Evolutionary conservation across 2,329 filamentous ascomycete genomes (phyloP), one percentile per base, ranked within the genome.

Genomic region (Triangularia setosa): DNA sequence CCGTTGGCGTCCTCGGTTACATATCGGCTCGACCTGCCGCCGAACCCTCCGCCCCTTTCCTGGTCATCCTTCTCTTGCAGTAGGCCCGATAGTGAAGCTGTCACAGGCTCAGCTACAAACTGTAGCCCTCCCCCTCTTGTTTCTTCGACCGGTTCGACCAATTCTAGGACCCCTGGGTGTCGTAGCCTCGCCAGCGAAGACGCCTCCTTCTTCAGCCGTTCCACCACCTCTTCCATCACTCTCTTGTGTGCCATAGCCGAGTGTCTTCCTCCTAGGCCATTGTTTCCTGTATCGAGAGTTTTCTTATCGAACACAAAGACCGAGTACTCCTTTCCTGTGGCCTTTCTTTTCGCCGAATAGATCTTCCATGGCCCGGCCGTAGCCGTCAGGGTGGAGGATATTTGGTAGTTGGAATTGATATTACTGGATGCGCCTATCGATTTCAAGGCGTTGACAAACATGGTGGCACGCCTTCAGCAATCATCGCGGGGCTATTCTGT

Each of bases 261-360:
- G 3, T 24, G 52, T 28, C 21, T 55, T 27, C 52, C 84, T 21
- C 87, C 87, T 58, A 84, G 80, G 18, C 85, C 83, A 55, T 92
- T 78, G 6, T 86, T 84, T 57, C 81, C 84, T 16, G 85, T 83
- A 65, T 97, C 93, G 62, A 99, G 81, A 0, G 87, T 86, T 78
- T 96, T 97, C 75, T 88, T 89, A 69, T 99, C 95, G 75, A 98
- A 97, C 69, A 98, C 88, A 73, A 98, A 99, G 70, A 98, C 88
- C 16, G 93, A 97, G 62, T 90, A 95, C 7, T 89, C 78, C 76
- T 95, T 96, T 69, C 91, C 92, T 0, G 93, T 97, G 28, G 90
- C 92, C 79, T 97, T 98, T 80, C 96, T 96, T 82, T 96, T 98
- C 65, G 91, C 93, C 79, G 97, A 93, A 83, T 94, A 94, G 73